Base-by-base conservation (phyloP, 2,329 filamentous ascomycete genomes). In the Dactylellina haptotyla region DNA sequence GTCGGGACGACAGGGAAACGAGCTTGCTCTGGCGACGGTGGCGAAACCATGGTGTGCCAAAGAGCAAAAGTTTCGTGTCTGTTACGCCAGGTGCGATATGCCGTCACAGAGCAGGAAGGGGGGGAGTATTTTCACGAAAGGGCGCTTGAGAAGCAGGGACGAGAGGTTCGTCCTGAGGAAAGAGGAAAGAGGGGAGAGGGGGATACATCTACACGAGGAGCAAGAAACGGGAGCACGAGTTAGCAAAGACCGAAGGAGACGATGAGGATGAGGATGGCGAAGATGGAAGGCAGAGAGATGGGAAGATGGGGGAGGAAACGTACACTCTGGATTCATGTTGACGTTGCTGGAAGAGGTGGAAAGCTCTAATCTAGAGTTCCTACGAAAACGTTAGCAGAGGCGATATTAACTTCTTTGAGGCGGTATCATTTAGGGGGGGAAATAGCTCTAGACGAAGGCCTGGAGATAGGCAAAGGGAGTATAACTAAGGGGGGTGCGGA, bases 291-390 rank as follows among this genome's bases (percentile, higher is more conserved):
- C 30, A 54, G 37, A 57, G 51, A 30, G 45, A 39, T 45, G 32
- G 46, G 32, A 28, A 56, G 34, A 25, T 28, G 4, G 12, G 43
- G 48, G 39, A 14, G 37, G 37, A 30, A 56, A 16, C 70, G 39
- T 74, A 74, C 70, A 74, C 70, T 74, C 70, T 66, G 70, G 70
- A 67, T 74, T 74, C 70, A 74, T 74, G 25, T 30, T 74, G 70
- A 67, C 34, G 61, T 61, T 57, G 51, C 43, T 61, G 41, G 56
- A 25, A 65, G 53, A 65, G 62, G 46, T 65, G 37, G 59, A 64
- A 72, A 72, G 67, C 67, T 72, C 67, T 72, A 65, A 69, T 65
- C 65, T 72, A 72, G 39, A 72, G 59, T 72, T 65, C 59, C 46
- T 54, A 54, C 30, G 50, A 54, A 65, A 72, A 65, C 67, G 67